Evolutionary conservation across 202 grass and related monocot genomes (phyloP), one percentile per base, ranked within the genome.

Genomic region (Saccharum hybrid): DNA sequence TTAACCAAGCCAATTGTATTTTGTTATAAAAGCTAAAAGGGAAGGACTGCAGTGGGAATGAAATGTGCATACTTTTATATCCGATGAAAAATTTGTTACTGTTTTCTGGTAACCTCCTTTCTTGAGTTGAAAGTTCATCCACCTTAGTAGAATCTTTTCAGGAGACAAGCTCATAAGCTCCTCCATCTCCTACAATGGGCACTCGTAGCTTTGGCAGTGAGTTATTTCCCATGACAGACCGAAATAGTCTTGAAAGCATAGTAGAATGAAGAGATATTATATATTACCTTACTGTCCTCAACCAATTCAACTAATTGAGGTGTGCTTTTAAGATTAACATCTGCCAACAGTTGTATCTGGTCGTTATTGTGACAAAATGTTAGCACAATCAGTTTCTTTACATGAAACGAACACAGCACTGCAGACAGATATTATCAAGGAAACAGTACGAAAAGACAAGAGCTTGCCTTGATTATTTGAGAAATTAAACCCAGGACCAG

Each of bases 81-180:
- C 96, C 8, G 96, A 98, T 66, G 96, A 98, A 80, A 98, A 98
- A 77, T 95, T 98, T 69, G 91, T 77, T 45, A 95, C 74, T 51
- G 78, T 81, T 41, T 90, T 88, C 57, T 83, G 76, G 54, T 87
- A 91, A 71, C 96, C 92, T 67, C 84, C 92, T 88, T 93, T 95
- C 86, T 95, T 95, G 43, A 98, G 66, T 39, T 95, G 96, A 88
- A 98, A 98, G 83, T 98, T 98, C 92, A 98, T 91, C 96, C 96
- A 98, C 72, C 91, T 88, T 28, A 95, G 87, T 78, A 95, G 83
- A 86, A 98, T 95, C 78, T 98, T 98, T 90, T 98, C 96, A 46
- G 96, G 96, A 68, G 96, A 82, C 37, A 98, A 86, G 76, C 85
- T 95, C 91, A 98, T 83, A 82, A 98, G 85, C 79, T 98, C 96